A percentile compares a stretch with the other conserved stretches of the same genome.
These are phyloP conservation scores for Pseudogymnoascus verrucosus DNA, from an alignment of 2,329 filamentous ascomycete genomes.

Conservation along the genomic window DNA sequence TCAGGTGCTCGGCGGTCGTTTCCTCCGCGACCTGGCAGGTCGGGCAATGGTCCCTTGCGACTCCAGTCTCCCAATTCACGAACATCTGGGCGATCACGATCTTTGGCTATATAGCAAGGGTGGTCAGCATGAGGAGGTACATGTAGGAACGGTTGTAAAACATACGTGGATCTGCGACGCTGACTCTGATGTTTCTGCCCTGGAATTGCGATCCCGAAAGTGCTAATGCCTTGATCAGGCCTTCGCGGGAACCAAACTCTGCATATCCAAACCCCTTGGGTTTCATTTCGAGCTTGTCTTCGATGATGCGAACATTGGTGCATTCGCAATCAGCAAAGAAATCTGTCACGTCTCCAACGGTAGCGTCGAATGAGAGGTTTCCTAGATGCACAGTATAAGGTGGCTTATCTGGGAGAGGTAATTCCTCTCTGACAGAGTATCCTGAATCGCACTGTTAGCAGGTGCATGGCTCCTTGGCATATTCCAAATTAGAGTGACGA, in stretches of 20 bases:
- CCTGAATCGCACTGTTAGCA: constrained; percentile 31
- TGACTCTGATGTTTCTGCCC: constrained; percentile 83
- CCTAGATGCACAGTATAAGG: constrained; percentile 94
- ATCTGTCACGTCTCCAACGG: constrained; percentile 69
- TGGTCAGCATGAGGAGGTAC: constrained; percentile 23
- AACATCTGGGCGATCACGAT: constrained; percentile 59
- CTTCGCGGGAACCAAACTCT: constrained; percentile 81
- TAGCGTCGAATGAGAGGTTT: constrained; percentile 93
- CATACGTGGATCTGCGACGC: constrained; percentile 96
- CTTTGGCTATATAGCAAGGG: constrained; percentile 58
- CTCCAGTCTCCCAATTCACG: constrained; percentile 87
- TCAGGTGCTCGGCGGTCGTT: constrained; percentile 40
- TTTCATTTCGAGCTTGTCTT: constrained; percentile 87
- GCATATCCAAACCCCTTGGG: constrained; percentile 98
- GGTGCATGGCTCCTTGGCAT: constrained; percentile 2
- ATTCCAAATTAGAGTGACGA: constrained; percentile 11
- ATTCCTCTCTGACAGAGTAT: constrained; percentile 62
- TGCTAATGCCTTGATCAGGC: constrained; percentile 81
- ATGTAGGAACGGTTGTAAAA: constrained; percentile 24
- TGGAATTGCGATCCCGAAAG: constrained; percentile 77
- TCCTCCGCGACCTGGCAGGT: constrained; percentile 51
- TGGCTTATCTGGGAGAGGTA: constrained; percentile 83
- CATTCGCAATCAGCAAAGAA: constrained; percentile 83
- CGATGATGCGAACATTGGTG: constrained; percentile 88
- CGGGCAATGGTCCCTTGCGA: constrained; percentile 80